phyloP scores from a whole-genome alignment of 2,329 filamentous ascomycete genomes.

The Colletotrichum agaves region DNA sequence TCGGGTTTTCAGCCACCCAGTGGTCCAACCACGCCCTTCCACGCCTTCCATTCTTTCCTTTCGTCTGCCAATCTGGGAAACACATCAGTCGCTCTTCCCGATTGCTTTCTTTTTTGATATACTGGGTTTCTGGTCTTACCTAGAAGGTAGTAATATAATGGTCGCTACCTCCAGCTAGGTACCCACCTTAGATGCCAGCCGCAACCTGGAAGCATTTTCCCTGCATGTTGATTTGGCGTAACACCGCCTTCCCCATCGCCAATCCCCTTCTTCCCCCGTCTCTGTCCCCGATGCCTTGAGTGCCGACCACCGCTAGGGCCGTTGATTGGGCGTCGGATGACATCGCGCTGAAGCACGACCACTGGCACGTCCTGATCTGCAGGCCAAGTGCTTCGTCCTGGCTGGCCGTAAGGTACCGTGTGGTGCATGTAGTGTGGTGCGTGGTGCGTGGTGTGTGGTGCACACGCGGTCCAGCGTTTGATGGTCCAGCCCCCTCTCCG shows the following conservation, averaged over 20 bases:
- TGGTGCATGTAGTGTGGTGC: not conserved
- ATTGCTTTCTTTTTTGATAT: too few species aligned
- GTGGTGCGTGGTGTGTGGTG: not conserved
- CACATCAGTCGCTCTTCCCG: too few species aligned
- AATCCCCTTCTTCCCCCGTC: not conserved
- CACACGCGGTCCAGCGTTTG: not conserved
- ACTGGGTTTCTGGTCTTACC: too few species aligned
- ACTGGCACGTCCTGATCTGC: constrained; percentile 32
- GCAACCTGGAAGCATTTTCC: not conserved
- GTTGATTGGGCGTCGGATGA: constrained; percentile 30
- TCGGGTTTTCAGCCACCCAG: not conserved
- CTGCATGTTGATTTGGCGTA: not conserved
- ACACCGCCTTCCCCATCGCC: not conserved
- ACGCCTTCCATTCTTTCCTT: too few species aligned
- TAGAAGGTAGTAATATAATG: too few species aligned
- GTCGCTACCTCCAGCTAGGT: too few species aligned
- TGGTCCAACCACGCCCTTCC: not conserved
- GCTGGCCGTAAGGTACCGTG: constrained; percentile 11
- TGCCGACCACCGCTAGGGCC: constrained; percentile 24
- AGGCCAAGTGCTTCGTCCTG: constrained; percentile 28
- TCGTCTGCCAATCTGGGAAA: too few species aligned
- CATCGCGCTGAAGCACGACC: constrained; percentile 20
- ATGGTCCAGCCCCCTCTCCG: not conserved
- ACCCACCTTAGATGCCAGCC: too few species aligned
- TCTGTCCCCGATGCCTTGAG: not conserved